Conservation (phyloP, 345 rosid genomes). For the sweet orange (Citrus sinensis) region DNA sequence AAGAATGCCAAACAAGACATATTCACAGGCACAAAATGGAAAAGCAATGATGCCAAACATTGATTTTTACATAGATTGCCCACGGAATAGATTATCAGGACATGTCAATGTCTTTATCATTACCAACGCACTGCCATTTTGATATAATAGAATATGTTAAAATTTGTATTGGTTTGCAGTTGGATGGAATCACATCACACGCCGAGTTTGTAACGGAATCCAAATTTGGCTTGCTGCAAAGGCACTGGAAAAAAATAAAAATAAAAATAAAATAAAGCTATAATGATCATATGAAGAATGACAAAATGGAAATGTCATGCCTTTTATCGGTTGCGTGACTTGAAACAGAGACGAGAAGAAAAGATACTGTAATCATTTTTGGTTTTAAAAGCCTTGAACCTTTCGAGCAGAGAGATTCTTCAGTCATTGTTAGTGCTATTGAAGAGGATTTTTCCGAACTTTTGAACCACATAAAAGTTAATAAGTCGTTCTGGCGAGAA, state of each 20-base stretch:
- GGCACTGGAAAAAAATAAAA: no score
- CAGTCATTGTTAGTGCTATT: not conserved
- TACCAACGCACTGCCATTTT: not conserved
- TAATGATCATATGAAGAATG: not conserved
- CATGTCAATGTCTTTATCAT: not conserved
- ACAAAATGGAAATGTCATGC: not conserved
- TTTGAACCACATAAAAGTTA: not conserved
- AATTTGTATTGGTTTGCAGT: not conserved
- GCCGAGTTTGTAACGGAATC: not conserved
- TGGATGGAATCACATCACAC: not conserved
- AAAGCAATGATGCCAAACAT: slow-evolving; percentile 7
- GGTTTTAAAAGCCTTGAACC: not conserved
- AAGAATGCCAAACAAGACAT: not conserved
- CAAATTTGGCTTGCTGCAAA: not conserved
- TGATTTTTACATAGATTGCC: not conserved
- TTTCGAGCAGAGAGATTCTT: not conserved
- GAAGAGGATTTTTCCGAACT: not conserved
- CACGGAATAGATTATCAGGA: not conserved
- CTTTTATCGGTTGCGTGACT: not conserved
- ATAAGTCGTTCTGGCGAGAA: not conserved
- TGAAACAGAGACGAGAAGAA: not conserved
- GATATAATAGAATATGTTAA: not conserved
- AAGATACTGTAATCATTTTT: not conserved
- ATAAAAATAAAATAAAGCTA: not conserved
- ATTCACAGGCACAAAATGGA: not conserved